Conservation (phyloP, 768 basidiomycete genomes). For the Lepiota venenata region DNA sequence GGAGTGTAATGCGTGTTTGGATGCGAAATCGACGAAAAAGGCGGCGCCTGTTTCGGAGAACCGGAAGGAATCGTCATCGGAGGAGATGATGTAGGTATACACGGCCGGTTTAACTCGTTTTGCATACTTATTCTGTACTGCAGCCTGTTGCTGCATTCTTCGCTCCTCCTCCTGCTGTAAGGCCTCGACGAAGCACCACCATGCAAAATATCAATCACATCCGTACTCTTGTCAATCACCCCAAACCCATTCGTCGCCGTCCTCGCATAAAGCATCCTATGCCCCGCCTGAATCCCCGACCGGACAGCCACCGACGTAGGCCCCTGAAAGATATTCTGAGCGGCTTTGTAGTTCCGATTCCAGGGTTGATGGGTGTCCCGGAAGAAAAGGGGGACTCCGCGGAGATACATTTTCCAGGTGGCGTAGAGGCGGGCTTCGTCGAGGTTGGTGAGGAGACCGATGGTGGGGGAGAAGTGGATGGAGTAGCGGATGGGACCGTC, state of each 20-base stretch:
- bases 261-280: constrained; percentile 72
- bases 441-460: constrained; percentile 60
- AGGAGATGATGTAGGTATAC: constrained; percentile 82
- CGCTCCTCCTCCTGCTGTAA: too few species aligned
- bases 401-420: constrained; percentile 76
- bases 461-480: constrained; percentile 65
- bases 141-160: neutral
- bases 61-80: constrained; percentile 71
- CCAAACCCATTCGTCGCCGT: constrained; percentile 62
- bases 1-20: constrained; percentile 83
- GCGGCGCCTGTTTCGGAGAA: constrained; percentile 88
- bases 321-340: constrained; percentile 66
- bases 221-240: constrained; percentile 43
- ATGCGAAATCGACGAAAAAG: constrained; percentile 84
- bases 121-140: constrained; percentile 7
- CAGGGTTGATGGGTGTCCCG: constrained; percentile 58
- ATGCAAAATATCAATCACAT: constrained; percentile 49
- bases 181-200: constrained; percentile 27
- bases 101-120: constrained; percentile 73
- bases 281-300: constrained; percentile 66
- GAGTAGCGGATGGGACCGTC: constrained; percentile 74
- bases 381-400: constrained; percentile 57
- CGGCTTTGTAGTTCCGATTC: constrained; percentile 66
- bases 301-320: constrained; percentile 62
- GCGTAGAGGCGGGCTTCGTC: constrained; percentile 65